Evolutionary conservation across 2,329 filamentous ascomycete species (phyloP), one percentile per base, ranked within the genome.

Genomic region (Celoporthe dispersa): DNA sequence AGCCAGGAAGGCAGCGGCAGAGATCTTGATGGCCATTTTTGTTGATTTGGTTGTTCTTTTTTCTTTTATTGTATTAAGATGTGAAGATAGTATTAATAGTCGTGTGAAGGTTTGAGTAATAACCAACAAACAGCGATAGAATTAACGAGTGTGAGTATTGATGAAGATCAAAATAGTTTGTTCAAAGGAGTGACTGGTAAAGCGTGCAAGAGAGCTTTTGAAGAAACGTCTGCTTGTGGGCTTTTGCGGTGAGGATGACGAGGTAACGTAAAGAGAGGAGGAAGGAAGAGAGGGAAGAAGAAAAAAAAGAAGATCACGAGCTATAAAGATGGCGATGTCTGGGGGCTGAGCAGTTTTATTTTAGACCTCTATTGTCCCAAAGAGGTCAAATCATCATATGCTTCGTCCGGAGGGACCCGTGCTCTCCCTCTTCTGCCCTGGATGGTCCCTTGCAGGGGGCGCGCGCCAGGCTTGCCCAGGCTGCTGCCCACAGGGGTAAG

Each of bases 1-100:
- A 77, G 86, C 86, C 80, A 88, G 75, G 74, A 86, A 73, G 77
- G 86, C 80, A 71, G 84, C 80, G 76, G 82, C 78, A 75, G 84
- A 78, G 74, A 83, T 74, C 73, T 81, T 78, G 82, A 85, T 87
- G 76, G 82, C 84, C 87, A 90, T 89, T 73, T 85, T 64, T 88
- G 77, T 57, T 64, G 16, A 14, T 51, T 61, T 19, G 16, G 37
- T 19, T 7, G 19, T 4, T n/a, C 22, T 8, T 48, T 48, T 12
- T 44, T 48, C 16, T 39, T 70, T 66, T 39, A 14, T 53, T 9
- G n/a, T 28, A 55, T 55, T 55, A 55, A 55, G 53, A 57, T 16
- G 53, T 57, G 25, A 57, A 19, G 44, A 19, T 19, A 14, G 53
- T 57, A 31, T 28, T 28, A 25, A 31, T 16, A 6, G n/a, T 28